Base-by-base conservation (phyloP, 225 moss, liverwort and hornwort species). In the Marchantia paleacea region DNA sequence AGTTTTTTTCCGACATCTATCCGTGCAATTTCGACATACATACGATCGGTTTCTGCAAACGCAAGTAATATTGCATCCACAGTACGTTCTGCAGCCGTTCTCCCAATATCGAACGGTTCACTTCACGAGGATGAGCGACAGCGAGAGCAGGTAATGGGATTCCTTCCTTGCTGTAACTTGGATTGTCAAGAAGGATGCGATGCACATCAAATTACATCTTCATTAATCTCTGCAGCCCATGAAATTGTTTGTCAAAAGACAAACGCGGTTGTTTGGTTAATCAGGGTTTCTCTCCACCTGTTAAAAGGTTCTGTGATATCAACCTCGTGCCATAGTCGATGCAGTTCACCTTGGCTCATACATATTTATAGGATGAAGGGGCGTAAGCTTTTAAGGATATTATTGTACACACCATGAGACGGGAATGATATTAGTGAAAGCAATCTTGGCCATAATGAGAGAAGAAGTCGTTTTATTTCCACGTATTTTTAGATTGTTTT, bases 81-180 rank as follows among this genome's bases (percentile, higher is more conserved):
- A 65, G 99, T 95, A 52, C 95, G 99, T 72, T 94, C 94, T 85
- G 95, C 92, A 39, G 89, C 90, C 67, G 94, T 88, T 64, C 91
- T 91, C 65, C 92, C 94, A 25, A 89, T 90, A 64, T 90, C 99
- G n/a, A 94, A 86, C 84, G 92, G 91, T 24, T 88, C 94, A 31
- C 84, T 92, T 66, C 92, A 90, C 80, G 99, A 99, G 76, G 95
- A 95, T n/a, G 99, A 99, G 75, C 90, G 95, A 63, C 99, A 95
- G 82, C 94, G 99, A 10, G 99, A 99, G 75, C 95, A 99, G 92
- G 95, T 97, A 90, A 58, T 64, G 18, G 5, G n/a, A 58, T 79
- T 69, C 6, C 12, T 26, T 30, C 8, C 47, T 0, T 39, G 39
- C 5, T 39, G 3, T 39, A 39, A 39, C 5, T 39, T 39, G 39